A percentile compares a stretch with the other conserved stretches of the same genome.
These are phyloP conservation scores for Erysiphe pulchra DNA, from an alignment of 2,329 filamentous ascomycete species.

Conservation along the genomic window DNA sequence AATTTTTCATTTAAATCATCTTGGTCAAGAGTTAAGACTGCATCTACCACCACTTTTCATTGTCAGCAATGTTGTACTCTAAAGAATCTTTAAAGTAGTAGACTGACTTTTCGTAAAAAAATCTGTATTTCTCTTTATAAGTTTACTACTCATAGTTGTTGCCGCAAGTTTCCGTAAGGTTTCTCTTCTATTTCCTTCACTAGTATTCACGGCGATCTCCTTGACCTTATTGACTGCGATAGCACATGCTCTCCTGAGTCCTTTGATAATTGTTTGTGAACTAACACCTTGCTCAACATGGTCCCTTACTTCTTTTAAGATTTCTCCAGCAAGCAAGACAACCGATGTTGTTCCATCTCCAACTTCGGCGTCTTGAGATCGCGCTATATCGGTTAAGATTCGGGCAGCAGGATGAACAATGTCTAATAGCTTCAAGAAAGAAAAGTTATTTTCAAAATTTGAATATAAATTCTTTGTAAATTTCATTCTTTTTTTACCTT, in stretches of 20 bases:
- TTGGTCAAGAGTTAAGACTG: slow-evolving; percentile 84
- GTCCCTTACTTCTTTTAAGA: slow-evolving; percentile 89
- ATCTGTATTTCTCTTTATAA: slow-evolving; percentile 87
- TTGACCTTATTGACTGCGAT: slow-evolving; percentile 98
- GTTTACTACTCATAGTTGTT: slow-evolving; percentile 97
- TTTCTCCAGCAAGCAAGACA: slow-evolving; percentile 89
- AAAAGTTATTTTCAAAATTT: too few relatives aligned
- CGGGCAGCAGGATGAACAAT: slow-evolving; percentile 94
- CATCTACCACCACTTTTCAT: slow-evolving; percentile 73
- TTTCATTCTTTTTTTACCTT: slow-evolving; percentile 32
- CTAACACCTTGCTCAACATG: slow-evolving; percentile 92
- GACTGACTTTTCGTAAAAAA: slow-evolving; percentile 90
- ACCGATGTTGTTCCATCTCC: slow-evolving; percentile 96
- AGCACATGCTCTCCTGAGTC: slow-evolving; percentile 57
- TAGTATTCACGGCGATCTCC: slow-evolving; percentile 77
- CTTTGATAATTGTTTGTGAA: slow-evolving; percentile 94
- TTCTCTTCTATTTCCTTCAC: slow-evolving; percentile 61
- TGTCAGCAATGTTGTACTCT: slow-evolving; percentile 10
- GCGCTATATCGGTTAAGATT: slow-evolving; percentile 92
- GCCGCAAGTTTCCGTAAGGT: slow-evolving; percentile 73
- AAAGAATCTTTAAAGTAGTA: not conserved
- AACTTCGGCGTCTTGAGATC: slow-evolving; percentile 97
- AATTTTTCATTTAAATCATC: slow-evolving; percentile 93
- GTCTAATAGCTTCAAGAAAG: slow-evolving; percentile 48
- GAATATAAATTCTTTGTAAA: too few relatives aligned